phyloP scores from a whole-genome alignment of 352 stramenopile genomes.

The Pythium rhizo-oryzae region DNA sequence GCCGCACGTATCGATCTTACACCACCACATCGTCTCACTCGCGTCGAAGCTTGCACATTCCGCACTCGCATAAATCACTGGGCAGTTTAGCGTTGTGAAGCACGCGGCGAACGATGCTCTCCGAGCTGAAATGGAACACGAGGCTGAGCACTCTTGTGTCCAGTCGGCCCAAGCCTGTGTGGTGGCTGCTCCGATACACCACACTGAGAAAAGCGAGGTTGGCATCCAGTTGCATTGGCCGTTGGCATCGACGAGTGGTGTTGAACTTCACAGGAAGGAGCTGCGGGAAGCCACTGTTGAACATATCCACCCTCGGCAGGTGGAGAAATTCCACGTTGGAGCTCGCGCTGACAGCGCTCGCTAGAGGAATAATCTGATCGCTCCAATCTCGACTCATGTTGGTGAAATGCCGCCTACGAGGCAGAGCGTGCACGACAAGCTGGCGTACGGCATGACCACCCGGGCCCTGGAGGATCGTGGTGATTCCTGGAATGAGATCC shows the following conservation, averaged over 20 bases:
- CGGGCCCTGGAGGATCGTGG: not conserved
- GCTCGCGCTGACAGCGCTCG: not conserved
- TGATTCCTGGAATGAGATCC: not conserved
- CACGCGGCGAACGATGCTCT: slow-evolving; percentile 3
- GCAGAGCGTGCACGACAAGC: not conserved
- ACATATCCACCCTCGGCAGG: not conserved
- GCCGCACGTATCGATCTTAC: too few species aligned
- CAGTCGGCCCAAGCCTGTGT: not conserved
- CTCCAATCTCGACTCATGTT: not conserved
- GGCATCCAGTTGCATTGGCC: not conserved
- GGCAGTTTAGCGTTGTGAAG: not conserved
- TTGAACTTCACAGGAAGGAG: not conserved
- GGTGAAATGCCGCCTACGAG: not conserved
- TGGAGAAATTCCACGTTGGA: not conserved
- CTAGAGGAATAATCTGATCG: not conserved
- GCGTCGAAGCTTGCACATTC: too few species aligned
- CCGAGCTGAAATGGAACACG: slow-evolving; percentile 9
- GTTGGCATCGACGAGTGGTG: not conserved
- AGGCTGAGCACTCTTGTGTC: slow-evolving; percentile 8
- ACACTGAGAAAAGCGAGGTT: slow-evolving; percentile 24
- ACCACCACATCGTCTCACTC: too few species aligned
- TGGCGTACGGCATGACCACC: not conserved
- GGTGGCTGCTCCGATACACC: not conserved
- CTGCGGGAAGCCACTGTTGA: not conserved
- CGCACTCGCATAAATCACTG: not conserved